phyloP scores from a whole-genome alignment of 768 basidiomycete species.

The Hydnomerulius pinastri region DNA sequence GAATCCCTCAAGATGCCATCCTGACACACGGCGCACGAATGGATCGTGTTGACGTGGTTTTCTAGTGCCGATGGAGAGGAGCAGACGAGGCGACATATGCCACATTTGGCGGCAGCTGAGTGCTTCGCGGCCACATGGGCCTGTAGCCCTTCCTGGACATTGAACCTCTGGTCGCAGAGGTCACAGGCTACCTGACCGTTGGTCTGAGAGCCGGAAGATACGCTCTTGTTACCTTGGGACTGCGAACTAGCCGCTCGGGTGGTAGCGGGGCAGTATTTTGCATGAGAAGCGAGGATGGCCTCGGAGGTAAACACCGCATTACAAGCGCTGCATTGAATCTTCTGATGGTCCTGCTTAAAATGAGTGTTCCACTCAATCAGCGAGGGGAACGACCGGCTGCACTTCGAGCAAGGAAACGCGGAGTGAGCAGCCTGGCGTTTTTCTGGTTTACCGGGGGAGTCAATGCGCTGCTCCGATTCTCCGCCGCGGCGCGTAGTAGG shows the following conservation, averaged over 20 bases:
- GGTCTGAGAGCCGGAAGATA: background rate
- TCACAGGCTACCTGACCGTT: slow-evolving; percentile 17
- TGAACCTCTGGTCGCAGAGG: slow-evolving; percentile 26
- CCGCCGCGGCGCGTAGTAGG: slow-evolving; percentile 14
- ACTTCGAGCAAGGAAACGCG: slow-evolving; percentile 27
- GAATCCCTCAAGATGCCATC: slow-evolving; percentile 32
- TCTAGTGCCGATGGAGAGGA: slow-evolving; percentile 24
- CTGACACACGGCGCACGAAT: slow-evolving; percentile 28
- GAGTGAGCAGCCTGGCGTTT: slow-evolving; percentile 20
- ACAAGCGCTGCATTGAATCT: background rate
- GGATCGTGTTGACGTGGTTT: slow-evolving; percentile 27
- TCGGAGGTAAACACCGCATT: slow-evolving; percentile 11
- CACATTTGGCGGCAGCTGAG: slow-evolving; percentile 19
- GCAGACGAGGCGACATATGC: slow-evolving; percentile 26
- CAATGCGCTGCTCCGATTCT: slow-evolving; percentile 20
- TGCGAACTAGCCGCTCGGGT: slow-evolving; percentile 20
- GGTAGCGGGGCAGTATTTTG: slow-evolving; percentile 16
- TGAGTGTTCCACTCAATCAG: slow-evolving; percentile 31
- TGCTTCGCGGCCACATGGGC: slow-evolving; percentile 28
- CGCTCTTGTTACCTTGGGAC: slow-evolving; percentile 9
- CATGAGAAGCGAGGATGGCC: slow-evolving; percentile 1
- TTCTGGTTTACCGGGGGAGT: slow-evolving; percentile 19
- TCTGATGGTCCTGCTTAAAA: slow-evolving; percentile 23
- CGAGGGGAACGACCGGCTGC: slow-evolving; percentile 18
- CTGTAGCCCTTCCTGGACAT: slow-evolving; percentile 19